A percentile compares a stretch with the other conserved stretches of the same genome.
Conservation (phyloP, 192 early-diverging fungal species). For the Lunasporangiospora selenospora region DNA sequence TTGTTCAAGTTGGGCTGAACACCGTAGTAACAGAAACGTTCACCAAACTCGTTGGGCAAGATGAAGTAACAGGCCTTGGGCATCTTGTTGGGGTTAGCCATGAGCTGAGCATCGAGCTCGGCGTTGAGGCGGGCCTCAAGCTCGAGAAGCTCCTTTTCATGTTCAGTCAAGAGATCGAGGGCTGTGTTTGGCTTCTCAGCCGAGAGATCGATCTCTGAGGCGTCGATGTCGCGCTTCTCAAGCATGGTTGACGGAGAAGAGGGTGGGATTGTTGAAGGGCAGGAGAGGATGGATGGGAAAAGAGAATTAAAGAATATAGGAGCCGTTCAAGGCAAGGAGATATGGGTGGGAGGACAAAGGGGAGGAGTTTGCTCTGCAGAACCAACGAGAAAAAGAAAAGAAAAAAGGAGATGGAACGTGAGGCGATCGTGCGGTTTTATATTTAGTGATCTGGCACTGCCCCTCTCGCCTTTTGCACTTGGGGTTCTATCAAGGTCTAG, state of each 20-base stretch:
- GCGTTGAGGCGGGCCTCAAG: slow-evolving; percentile 59
- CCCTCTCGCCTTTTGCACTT: no score
- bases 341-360: neutral
- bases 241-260: slow-evolving; percentile 7
- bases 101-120: slow-evolving; percentile 57
- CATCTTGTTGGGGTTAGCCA: slow-evolving; percentile 52
- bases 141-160: slow-evolving; percentile 43
- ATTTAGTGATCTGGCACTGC: no score
- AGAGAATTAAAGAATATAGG: no score
- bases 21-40: slow-evolving; percentile 68
- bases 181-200: slow-evolving; percentile 3
- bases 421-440: no score
- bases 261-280: neutral
- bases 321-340: no score
- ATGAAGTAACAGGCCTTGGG: slow-evolving; percentile 56
- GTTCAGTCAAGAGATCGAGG: slow-evolving; percentile 34
- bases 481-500: no score
- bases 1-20: slow-evolving; percentile 57
- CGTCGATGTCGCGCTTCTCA: slow-evolving; percentile 34
- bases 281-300: no score
- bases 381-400: slow-evolving; percentile 21
- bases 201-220: neutral
- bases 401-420: slow-evolving; percentile 13
- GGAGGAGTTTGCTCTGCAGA: slow-evolving; percentile 35
- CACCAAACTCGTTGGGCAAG: slow-evolving; percentile 59